Base-by-base conservation (phyloP, 176 grass and related monocot species). In the Aegilops bicornis region DNA sequence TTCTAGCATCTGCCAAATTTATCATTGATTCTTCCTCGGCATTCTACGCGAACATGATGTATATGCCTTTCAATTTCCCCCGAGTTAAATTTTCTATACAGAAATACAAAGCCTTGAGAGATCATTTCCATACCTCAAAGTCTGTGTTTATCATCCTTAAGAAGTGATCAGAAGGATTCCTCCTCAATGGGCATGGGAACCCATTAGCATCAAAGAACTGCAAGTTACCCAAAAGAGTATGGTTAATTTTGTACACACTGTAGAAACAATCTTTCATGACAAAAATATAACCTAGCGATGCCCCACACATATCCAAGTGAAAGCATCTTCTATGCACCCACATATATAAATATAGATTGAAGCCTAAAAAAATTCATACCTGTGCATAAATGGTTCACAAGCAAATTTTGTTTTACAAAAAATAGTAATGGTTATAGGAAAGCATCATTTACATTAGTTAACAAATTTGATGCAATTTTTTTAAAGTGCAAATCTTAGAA, bases 161-260 rank as follows among this genome's bases (percentile, higher is more conserved):
- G 71, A 87, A 91, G 43, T 93, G 88, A 72, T 95, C 91, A 3
- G 91, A 93, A 47, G 93, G 93, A 75, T 91, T 95, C 61, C 47
- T 82, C 35, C 83, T 87, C 37, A 80, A 23, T n/a, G 91, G 93
- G 23, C 93, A 95, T 7, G 91, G 63, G 76, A 89, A 95, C 12
- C 88, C 88, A 65, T 91, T 91, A 17, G 76, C 76, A 63, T 87
- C 81, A 27, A 95, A 95, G 82, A 95, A 95, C 93, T 95, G 29
- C 19, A 19, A 76, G 52, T 37, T 48, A 86, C 84, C 77, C 81
- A 33, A 19, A 35, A 23, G 60, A 65, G 22, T 8, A 45, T 10
- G 22, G 45, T 11, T 30, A 3, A 7, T 48, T 29, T 2, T 4
- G 3, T 30, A 10, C 72, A 48, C 14, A 75, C 25, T 10, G 0